Base-by-base conservation (phyloP, 495 filamentous ascomycete genomes). In the Daldinia concentrica region DNA sequence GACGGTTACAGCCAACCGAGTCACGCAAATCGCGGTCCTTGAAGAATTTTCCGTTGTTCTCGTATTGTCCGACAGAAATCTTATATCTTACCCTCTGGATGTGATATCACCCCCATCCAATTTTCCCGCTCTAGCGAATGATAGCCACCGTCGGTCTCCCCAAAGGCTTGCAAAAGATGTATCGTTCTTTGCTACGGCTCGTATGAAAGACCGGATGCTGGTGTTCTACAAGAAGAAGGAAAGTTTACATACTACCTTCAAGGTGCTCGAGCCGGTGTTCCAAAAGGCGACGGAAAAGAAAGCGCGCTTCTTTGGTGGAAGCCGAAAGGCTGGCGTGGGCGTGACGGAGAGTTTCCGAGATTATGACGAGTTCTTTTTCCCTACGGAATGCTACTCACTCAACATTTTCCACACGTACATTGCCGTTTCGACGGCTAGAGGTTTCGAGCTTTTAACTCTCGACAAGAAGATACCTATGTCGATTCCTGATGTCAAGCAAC, bases 281-380 rank as follows among this genome's bases (percentile, higher is more conserved):
- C 93, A 97, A 64, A 97, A 97, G 75, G 86, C 91, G 4, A 88
- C 90, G 0, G 90, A 93, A 77, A 91, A 91, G 82, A 91, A 89
- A 65, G 86, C 86, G 24, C 88, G 92, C 8, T 83, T 97, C 41
- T 91, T 90, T 72, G 86, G 87, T 30, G 82, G 84, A 30, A 80
- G 79, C 62, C 74, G 82, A 37, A 79, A 74, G 41, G 70, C 75
- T 34, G 83, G 79, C 4, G 82, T 87, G 0, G 93, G 93, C 12
- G 89, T 86, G 64, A 98, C 95, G 4, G 95, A 98, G 74, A 95
- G 95, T 77, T 98, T 98, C 89, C 90, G 96, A 67, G 95, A 98
- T 74, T 99, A 92, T 74, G 95, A 97, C 81, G 95, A 98, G 61
- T 99, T 99, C 80, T 99, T 98, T 81, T 95, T 99, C 71, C 95